Evolutionary conservation across 2,329 filamentous ascomycete genomes (phyloP), one percentile per base, ranked within the genome.

Genomic region (Cytospora piceae): DNA sequence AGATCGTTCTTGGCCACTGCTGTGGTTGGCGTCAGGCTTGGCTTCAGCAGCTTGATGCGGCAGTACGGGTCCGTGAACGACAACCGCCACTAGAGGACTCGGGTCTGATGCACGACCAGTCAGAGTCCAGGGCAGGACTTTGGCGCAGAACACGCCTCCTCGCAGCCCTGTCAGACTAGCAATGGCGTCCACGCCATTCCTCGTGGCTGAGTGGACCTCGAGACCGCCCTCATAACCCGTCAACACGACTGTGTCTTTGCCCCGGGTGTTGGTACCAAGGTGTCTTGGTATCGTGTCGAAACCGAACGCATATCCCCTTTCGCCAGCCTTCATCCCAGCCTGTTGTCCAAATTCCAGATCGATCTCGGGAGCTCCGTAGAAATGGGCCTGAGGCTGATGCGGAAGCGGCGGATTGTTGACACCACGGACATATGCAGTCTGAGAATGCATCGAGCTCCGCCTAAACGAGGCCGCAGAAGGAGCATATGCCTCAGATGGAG

Each of bases 161-260:
- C 89, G 87, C 32, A 97, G 81, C 5, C 92, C 92, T 72, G 90
- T 89, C 57, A 97, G 79, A 64, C 87, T 87, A 24, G 89, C 89
- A 34, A 93, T 79, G 27, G 86, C 83, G 63, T 92, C 90, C 62
- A 92, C 76, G 58, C 90, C 90, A 68, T 88, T 87, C 72, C 90
- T 91, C 53, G 88, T 87, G 34, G 96, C 84, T 24, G 87, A 83
- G 70, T 92, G 89, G 20, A 97, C 84, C 69, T 94, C 90, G 58
- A 97, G 74, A 1, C 89, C 89, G 52, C 92, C 92, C 74, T 96
- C 90, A 70, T 89, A 93, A 1, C 94, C 94, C 11, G 92, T 85
- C 5, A 97, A 77, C 54, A 93, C 80, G 31, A 91, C 87, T 27
- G 66, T 67, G 56, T 63, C 66, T 75, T 90, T 89, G 72, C 91